Base-by-base conservation (phyloP, 352 stramenopile species). In the Globisporangium cylindrosporum region DNA sequence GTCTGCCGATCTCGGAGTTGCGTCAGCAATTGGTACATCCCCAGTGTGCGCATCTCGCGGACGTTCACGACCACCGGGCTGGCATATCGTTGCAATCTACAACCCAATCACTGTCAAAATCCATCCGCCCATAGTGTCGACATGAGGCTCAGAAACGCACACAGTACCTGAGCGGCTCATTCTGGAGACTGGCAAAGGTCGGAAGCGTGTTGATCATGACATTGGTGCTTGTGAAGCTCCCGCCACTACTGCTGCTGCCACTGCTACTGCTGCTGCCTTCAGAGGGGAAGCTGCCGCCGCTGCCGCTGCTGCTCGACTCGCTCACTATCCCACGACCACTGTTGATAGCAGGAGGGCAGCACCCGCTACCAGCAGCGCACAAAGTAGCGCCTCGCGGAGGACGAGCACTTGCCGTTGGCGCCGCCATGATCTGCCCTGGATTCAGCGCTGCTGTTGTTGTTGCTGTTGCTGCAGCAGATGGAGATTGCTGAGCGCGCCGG, bases 401-500 rank as follows among this genome's bases (percentile, higher is more conserved):
- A 43, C 2, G 22, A n/a, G 24, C 27, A 59, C 38, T 59, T 8
- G 3, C 27, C 15, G 6, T 24, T 10, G 54, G 8, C 8, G 14
- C 3, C 54, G 14, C 20, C 27, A 22, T 2, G 8, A 5, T 22
- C 18, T 49, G 15, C 3, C 41, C 15, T 20, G 14, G 15, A 20
- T 25, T 59, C 7, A 1, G 15, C 25, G 25, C 32, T 67, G 62
- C 14, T 24, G 61, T 1, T 46, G 36, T 0, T 41, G 38, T 9
- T 46, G 36, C 10, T 43, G 4, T 4, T 43, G 36, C 36, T 43
- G 36, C 36, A 15, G 27, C 24, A 62, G 62, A 8, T 67, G 51
- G 15, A 49, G 41, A 15, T n/a, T 53, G 54, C 22, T 64, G 56
- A 4, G 46, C 71, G 12, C 79, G 70, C 5, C 75, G 79, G 48